phyloP scores from a whole-genome alignment of 169 alveolate genomes.

The Eimeria zaria region DNA sequence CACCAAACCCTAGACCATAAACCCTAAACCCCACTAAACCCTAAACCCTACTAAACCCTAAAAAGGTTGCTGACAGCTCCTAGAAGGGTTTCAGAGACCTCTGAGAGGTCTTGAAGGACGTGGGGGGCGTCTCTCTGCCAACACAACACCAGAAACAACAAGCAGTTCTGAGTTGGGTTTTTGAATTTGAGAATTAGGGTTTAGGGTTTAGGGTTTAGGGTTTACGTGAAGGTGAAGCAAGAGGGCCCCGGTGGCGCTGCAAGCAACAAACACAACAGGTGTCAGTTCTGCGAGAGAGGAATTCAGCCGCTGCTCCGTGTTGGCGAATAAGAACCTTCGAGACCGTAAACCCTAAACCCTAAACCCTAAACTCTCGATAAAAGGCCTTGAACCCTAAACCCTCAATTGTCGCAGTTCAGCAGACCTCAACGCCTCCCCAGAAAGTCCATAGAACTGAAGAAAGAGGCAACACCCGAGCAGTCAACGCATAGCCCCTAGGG shows the following conservation, averaged over 20 bases:
- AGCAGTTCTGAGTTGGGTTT: background rate
- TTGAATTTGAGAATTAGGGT: background rate
- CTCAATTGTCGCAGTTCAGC: background rate
- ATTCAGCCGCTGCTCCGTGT: too few species aligned
- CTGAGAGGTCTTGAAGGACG: background rate
- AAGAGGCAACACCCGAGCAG: background rate
- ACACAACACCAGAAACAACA: background rate
- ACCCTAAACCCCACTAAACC: slow-evolving; percentile 3
- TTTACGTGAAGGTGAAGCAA: slow-evolving; percentile 40
- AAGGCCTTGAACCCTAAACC: background rate
- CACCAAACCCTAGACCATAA: background rate
- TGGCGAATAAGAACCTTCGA: background rate
- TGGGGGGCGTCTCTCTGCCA: slow-evolving; percentile 19
- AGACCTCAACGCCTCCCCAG: slow-evolving; percentile 21
- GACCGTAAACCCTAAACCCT: background rate
- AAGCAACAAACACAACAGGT: background rate
- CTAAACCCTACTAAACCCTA: slow-evolving; percentile 29
- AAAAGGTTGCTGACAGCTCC: slow-evolving; percentile 19
- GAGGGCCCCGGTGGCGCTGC: slow-evolving; percentile 59
- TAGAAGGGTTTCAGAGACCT: slow-evolving; percentile 27
- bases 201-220: slow-evolving; percentile 13
- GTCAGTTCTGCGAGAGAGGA: too few species aligned
- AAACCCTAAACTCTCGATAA: background rate
- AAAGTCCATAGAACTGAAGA: slow-evolving; percentile 22
- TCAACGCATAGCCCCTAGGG: background rate